These are phyloP conservation scores for Eucalyptus sp. DNA, from an alignment of 345 rosid species.

Conservation along the genomic window DNA sequence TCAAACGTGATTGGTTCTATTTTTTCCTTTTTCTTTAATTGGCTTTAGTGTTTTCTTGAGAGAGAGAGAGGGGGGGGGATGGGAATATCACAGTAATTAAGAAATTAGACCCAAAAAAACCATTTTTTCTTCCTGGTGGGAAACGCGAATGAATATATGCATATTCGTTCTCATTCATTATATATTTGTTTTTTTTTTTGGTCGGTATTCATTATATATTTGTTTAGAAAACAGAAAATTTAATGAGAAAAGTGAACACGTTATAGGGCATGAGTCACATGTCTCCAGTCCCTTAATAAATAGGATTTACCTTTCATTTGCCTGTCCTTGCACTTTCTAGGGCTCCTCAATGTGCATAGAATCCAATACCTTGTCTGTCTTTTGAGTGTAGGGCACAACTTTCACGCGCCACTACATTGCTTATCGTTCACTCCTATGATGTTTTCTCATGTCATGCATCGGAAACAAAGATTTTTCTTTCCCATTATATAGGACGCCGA, in stretches of 20 bases:
- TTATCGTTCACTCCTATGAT: neutral
- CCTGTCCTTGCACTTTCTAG: neutral
- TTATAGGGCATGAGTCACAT: neutral
- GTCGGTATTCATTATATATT: neutral
- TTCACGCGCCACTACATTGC: neutral
- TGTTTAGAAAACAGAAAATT: neutral
- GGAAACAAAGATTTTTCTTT: neutral
- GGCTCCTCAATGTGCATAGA: neutral
- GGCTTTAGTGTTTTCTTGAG: neutral
- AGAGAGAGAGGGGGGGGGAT: neutral
- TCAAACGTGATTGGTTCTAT: neutral
- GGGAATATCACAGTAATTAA: neutral
- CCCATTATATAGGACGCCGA: neutral
- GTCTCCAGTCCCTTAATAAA: neutral
- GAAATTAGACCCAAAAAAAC: neutral
- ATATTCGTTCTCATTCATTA: neutral
- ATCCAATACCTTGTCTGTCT: neutral
- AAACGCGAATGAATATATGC: neutral
- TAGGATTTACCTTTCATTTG: neutral
- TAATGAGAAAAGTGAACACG: neutral
- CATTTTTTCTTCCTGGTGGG: neutral
- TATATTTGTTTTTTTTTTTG: neutral
- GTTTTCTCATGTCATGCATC: neutral
- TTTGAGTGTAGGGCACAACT: neutral
- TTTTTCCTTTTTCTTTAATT: neutral